phyloP scores from a whole-genome alignment of 2,329 filamentous ascomycete species.

The Colletotrichum phormii region DNA sequence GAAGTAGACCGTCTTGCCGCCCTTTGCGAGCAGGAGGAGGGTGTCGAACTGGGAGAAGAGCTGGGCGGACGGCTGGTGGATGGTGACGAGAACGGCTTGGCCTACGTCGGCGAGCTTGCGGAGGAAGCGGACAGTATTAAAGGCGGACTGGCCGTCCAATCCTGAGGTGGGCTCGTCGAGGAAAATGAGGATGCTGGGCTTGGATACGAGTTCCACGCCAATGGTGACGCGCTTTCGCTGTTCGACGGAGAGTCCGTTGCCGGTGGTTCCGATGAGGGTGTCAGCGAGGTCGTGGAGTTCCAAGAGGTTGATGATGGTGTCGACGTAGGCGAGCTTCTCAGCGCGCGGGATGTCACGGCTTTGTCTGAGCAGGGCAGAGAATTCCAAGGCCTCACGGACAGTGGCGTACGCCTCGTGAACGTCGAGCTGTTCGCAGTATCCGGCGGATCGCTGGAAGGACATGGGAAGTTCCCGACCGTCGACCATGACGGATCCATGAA shows the following conservation, averaged over 20 bases:
- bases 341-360: conserved; percentile 69
- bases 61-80: conserved; percentile 76
- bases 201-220: conserved; percentile 71
- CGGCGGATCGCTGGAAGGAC: conserved; percentile 83
- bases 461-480: conserved; percentile 78
- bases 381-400: conserved; percentile 80
- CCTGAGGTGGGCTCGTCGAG: conserved; percentile 73
- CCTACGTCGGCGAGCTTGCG: conserved; percentile 74
- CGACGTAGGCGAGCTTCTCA: conserved; percentile 81
- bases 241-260: conserved; percentile 64
- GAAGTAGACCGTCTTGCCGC: conserved; percentile 75
- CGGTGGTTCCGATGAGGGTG: conserved; percentile 61
- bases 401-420: conserved; percentile 80
- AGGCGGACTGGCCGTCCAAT: conserved; percentile 77
- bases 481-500: conserved; percentile 80
- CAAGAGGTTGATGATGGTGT: conserved; percentile 78
- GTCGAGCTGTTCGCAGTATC: conserved; percentile 86
- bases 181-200: conserved; percentile 70
- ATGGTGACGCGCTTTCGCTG: conserved; percentile 69
- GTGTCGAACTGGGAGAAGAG: conserved; percentile 76
- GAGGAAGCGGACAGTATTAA: conserved; percentile 73
- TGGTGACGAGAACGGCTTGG: conserved; percentile 76
- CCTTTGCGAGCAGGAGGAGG: conserved; percentile 72
- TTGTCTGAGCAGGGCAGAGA: conserved; percentile 80
- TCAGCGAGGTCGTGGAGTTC: conserved; percentile 61